Evolutionary conservation across 2,329 filamentous ascomycete species (phyloP).

Genomic region (Penicillium brevicompactum): DNA sequence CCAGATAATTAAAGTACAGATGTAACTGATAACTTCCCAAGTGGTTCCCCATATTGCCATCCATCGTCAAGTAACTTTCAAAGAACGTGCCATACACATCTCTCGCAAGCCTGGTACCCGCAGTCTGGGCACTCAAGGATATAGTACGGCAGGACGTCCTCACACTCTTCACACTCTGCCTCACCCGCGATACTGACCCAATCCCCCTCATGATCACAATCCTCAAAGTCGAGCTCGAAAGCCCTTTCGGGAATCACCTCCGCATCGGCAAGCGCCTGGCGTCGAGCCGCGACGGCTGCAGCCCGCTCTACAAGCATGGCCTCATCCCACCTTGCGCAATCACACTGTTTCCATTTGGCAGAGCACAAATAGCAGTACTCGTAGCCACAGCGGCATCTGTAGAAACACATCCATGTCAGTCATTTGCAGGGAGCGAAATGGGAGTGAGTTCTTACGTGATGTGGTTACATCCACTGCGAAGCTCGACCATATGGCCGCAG

Average conservation of each 20-base stretch:
- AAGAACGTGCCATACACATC: too few relatives aligned
- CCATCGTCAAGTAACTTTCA: too few relatives aligned
- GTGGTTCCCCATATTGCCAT: too few relatives aligned
- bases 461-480: constrained; percentile 36
- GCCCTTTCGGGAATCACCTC: neutral
- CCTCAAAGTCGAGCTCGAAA: neutral
- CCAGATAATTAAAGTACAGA: too few relatives aligned
- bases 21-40: too few relatives aligned
- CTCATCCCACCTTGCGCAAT: constrained; percentile 27
- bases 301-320: neutral
- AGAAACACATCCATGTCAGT: neutral
- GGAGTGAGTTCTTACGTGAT: constrained; percentile 32
- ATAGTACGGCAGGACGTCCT: neutral
- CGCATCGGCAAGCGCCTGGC: neutral
- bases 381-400: constrained; percentile 31
- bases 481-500: constrained; percentile 60
- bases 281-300: too few relatives aligned
- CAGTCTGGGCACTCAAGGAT: neutral
- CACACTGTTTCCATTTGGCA: constrained; percentile 29
- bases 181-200: neutral
- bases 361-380: constrained; percentile 38
- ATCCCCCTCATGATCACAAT: neutral
- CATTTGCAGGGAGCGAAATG: neutral
- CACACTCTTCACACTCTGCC: neutral
- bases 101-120: neutral